Percentiles rank a stretch among this genome's conserved stretches.
These are phyloP conservation scores for Mycena latifolia DNA, from an alignment of 768 basidiomycete genomes.

Conservation along the genomic window DNA sequence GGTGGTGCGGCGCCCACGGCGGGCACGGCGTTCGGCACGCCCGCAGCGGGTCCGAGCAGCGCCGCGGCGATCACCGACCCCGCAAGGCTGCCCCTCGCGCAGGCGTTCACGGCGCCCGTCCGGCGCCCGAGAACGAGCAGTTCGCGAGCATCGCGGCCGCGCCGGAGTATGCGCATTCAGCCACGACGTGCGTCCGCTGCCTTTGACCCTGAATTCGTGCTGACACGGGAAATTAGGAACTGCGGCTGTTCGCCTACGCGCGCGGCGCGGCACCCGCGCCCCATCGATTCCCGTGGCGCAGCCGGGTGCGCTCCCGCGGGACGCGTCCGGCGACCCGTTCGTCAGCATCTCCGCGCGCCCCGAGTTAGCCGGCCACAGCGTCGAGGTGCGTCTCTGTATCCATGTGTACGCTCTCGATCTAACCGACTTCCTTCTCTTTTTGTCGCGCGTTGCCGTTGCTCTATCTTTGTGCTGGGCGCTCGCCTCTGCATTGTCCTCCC, in stretches of 20 bases:
- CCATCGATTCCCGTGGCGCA: not conserved
- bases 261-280: no score
- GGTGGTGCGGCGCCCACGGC: no score
- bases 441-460: not conserved
- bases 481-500: not conserved
- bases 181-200: constrained; percentile 46
- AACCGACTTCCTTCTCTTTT: not conserved
- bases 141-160: constrained; percentile 47
- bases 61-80: constrained; percentile 11
- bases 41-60: constrained; percentile 16
- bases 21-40: not conserved
- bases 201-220: not conserved
- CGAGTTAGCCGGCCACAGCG: constrained; percentile 53
- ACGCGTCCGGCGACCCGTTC: constrained; percentile 40
- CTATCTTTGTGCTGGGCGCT: no score
- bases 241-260: constrained; percentile 45
- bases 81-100: no score
- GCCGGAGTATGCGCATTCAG: constrained; percentile 45
- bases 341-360: constrained; percentile 47
- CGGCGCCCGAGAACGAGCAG: constrained; percentile 32
- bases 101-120: no score
- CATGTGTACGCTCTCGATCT: not conserved
- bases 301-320: constrained; percentile 16
- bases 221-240: constrained; percentile 44
- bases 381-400: constrained; percentile 50